Conservation (phyloP, 176 grass and related monocot genomes). For the Oryza longistaminata region DNA sequence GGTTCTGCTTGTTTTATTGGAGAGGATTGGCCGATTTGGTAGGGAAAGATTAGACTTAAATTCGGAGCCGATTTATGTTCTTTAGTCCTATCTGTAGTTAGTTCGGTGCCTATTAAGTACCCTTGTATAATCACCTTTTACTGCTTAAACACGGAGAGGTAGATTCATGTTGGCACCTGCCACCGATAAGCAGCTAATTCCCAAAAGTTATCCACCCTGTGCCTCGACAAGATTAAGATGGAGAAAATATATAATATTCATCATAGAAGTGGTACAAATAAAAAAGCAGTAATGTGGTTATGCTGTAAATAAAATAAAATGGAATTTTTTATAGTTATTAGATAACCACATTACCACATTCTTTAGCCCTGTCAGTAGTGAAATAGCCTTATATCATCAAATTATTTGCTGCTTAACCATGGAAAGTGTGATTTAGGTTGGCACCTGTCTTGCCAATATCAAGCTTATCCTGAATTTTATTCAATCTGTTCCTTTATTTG, state of each 20-base stretch:
- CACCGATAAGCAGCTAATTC: background rate
- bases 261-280: background rate
- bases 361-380: background rate
- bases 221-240: background rate
- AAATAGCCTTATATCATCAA: background rate
- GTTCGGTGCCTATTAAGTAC: background rate
- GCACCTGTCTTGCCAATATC: background rate
- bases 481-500: too few relatives aligned
- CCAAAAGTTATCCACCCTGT: background rate
- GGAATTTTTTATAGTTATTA: background rate
- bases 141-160: background rate
- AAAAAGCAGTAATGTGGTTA: background rate
- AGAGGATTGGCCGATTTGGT: background rate
- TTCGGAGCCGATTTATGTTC: background rate
- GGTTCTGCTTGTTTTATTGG: background rate
- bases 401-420: background rate
- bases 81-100: background rate
- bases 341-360: background rate
- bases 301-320: background rate
- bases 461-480: background rate
- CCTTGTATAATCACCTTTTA: background rate
- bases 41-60: background rate
- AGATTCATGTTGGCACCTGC: background rate
- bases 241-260: background rate
- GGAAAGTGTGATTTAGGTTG: background rate